Percentiles rank a stretch among this genome's conserved stretches.
Conservation (phyloP, 176 grass and related monocot genomes). For the Lolium multiflorum region DNA sequence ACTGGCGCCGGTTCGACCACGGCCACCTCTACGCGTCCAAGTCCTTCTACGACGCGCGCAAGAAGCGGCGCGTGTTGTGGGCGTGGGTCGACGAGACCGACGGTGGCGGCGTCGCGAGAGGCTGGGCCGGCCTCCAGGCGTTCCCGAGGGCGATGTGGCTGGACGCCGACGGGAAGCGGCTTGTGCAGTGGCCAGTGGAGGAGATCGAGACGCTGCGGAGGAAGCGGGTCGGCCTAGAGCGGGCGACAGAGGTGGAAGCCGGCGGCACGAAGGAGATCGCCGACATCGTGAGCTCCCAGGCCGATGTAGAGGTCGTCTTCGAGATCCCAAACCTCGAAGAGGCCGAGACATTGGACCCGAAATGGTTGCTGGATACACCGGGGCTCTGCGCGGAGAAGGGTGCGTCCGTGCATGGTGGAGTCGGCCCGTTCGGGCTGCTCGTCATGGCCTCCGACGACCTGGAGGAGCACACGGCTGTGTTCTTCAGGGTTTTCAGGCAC, state of each 20-base stretch:
- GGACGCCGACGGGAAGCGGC: slow-evolving; percentile 61
- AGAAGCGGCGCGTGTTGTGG: slow-evolving; percentile 51
- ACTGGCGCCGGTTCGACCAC: slow-evolving; percentile 66
- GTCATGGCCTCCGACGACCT: slow-evolving; percentile 64
- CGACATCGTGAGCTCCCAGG: slow-evolving; percentile 53
- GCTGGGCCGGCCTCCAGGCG: slow-evolving; percentile 80
- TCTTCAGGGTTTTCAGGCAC: slow-evolving; percentile 75
- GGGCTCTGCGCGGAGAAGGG: slow-evolving; percentile 52
- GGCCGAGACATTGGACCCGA: slow-evolving; percentile 48
- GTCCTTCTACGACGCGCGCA: slow-evolving; percentile 70
- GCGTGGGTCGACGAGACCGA: slow-evolving; percentile 77
- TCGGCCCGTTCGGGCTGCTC: slow-evolving; percentile 81
- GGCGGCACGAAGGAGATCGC: slow-evolving; percentile 46
- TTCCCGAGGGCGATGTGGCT: slow-evolving; percentile 69
- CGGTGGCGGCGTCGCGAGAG: slow-evolving; percentile 55
- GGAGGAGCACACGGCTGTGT: slow-evolving; percentile 65
- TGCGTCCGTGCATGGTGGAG: slow-evolving; percentile 51
- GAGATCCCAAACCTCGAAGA: slow-evolving; percentile 45
- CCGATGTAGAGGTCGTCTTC: slow-evolving; percentile 62
- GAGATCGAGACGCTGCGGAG: slow-evolving; percentile 76
- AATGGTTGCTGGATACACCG: slow-evolving; percentile 53
- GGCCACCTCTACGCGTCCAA: slow-evolving; percentile 88
- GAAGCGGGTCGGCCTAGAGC: slow-evolving; percentile 37
- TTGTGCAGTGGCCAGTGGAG: slow-evolving; percentile 74
- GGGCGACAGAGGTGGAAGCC: slow-evolving; percentile 38